Conservation (phyloP, 2,329 filamentous ascomycete species). For the Aspergillus pseudoterreus region DNA sequence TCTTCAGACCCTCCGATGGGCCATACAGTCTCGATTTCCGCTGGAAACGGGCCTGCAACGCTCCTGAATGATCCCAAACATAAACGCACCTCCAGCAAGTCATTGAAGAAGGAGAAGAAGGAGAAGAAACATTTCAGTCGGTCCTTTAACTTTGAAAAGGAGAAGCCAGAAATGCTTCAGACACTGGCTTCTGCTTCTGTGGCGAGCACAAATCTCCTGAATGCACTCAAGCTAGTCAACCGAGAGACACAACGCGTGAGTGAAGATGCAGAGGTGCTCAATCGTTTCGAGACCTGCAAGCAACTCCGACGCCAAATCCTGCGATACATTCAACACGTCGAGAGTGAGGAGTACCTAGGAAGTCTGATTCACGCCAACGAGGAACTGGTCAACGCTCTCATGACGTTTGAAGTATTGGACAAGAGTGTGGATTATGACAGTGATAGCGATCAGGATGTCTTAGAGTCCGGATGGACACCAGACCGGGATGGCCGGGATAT, state of each 20-base stretch:
- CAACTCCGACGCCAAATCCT: slow-evolving; percentile 76
- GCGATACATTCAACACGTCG: slow-evolving; percentile 88
- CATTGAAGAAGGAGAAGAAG: slow-evolving; percentile 39
- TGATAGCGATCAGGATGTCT: slow-evolving; percentile 58
- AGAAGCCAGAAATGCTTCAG: slow-evolving; percentile 81
- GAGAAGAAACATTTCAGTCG: slow-evolving; percentile 50
- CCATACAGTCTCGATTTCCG: slow-evolving; percentile 37
- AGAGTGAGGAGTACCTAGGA: slow-evolving; percentile 87
- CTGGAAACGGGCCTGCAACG: slow-evolving; percentile 36
- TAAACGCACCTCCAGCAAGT: slow-evolving; percentile 36
- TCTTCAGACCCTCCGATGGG: slow-evolving; percentile 32
- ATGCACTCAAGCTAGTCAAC: slow-evolving; percentile 85
- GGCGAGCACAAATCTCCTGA: slow-evolving; percentile 84
- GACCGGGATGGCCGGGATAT: slow-evolving; percentile 22
- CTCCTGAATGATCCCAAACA: slow-evolving; percentile 33
- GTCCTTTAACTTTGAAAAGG: slow-evolving; percentile 78
- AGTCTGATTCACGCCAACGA: slow-evolving; percentile 91
- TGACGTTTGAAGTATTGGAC: slow-evolving; percentile 92
- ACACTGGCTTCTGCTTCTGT: slow-evolving; percentile 88
- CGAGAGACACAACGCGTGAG: slow-evolving; percentile 84
- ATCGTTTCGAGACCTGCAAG: slow-evolving; percentile 83
- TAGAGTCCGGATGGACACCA: slow-evolving; percentile 27
- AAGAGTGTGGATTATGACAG: slow-evolving; percentile 58
- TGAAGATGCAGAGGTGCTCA: slow-evolving; percentile 70
- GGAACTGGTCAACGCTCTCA: slow-evolving; percentile 86